A percentile compares a stretch with the other conserved stretches of the same genome.
Evolutionary conservation across 202 grass and related monocot genomes (phyloP).

Genomic region (Elaeis oleifera): DNA sequence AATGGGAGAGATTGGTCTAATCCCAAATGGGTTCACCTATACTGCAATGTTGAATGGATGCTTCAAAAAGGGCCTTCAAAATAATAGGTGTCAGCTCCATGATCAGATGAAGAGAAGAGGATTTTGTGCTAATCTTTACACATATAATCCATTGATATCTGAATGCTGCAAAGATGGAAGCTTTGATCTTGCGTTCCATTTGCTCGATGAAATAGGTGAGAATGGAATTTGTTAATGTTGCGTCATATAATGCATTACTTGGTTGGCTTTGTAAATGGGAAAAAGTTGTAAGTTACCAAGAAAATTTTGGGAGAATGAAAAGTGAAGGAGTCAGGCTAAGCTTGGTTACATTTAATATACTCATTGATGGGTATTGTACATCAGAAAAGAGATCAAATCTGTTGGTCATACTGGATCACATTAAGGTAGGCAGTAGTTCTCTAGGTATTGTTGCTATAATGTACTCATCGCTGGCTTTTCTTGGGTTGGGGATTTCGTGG

Average conservation of each 20-base stretch:
- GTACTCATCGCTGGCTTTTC: slow-evolving; percentile 40
- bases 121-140: slow-evolving; percentile 40
- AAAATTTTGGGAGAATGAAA: no score
- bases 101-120: slow-evolving; percentile 39
- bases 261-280: slow-evolving; percentile 36
- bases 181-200: slow-evolving; percentile 20
- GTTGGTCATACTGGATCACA: slow-evolving; percentile 37
- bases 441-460: slow-evolving; percentile 50
- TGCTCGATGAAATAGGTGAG: slow-evolving; percentile 55
- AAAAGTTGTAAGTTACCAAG: no score
- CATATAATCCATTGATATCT: slow-evolving; percentile 49
- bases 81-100: slow-evolving; percentile 28
- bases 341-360: slow-evolving; percentile 54
- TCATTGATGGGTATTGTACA: slow-evolving; percentile 44
- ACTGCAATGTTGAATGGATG: slow-evolving; percentile 52
- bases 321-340: slow-evolving; percentile 36
- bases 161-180: slow-evolving; percentile 24
- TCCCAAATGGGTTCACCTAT: slow-evolving; percentile 51
- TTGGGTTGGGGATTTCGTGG: slow-evolving; percentile 37
- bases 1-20: slow-evolving; percentile 30
- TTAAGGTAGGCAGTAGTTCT: slow-evolving; percentile 29
- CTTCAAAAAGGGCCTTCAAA: slow-evolving; percentile 27
- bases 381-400: slow-evolving; percentile 45
- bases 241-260: slow-evolving; percentile 47
- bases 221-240: slow-evolving; percentile 38